Base-by-base conservation (phyloP, 352 stramenopile species). In the Phytophthora sojae region DNA sequence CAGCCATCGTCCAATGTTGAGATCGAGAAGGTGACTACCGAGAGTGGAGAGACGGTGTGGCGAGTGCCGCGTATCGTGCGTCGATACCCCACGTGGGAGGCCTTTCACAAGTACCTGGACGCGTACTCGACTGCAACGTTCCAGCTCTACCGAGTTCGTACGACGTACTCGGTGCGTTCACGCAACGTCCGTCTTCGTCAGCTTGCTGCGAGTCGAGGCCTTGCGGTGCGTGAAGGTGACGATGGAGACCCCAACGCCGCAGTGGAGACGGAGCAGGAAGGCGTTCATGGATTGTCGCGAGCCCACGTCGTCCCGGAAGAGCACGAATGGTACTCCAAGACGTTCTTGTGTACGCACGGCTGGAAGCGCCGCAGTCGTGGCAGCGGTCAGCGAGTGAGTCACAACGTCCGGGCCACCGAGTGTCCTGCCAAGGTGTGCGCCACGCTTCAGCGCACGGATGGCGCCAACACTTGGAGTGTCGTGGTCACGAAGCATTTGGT, bases 281-380 rank as follows among this genome's bases (percentile, higher is more conserved):
- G 61, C 45, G 44, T 25, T 32, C 55, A 77, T 11, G 71, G 63
- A 1, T 21, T 82, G 0, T 82, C 75, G 17, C 63, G 75, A n/a
- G 75, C 71, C n/a, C 77, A 85, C 51, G 61, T 92, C 5, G 76
- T 92, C 11, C 86, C 86, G 3, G 71, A 83, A 12, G 70, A 68
- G 14, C 92, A 80, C 30, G 77, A 91, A 55, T 94, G 85, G 85
- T 94, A 94, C 57, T 91, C 85, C 8, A 94, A 94, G 67, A 94
- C 86, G 2, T 93, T 90, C 44, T 62, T 94, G 23, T 94, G 86
- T 54, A 94, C 86, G 3, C 85, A 94, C 55, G 86, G 86, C 1
- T 93, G 85, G 86, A 93, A 94, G 53, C 79, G 84, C 54, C 81
- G 86, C 7, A 86, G 85, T 42, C 83, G 86, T 17, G 86, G 86